Evolutionary conservation across 345 rosid species (phyloP), one percentile per base, ranked within the genome.

Genomic region (Populus pruinosa): DNA sequence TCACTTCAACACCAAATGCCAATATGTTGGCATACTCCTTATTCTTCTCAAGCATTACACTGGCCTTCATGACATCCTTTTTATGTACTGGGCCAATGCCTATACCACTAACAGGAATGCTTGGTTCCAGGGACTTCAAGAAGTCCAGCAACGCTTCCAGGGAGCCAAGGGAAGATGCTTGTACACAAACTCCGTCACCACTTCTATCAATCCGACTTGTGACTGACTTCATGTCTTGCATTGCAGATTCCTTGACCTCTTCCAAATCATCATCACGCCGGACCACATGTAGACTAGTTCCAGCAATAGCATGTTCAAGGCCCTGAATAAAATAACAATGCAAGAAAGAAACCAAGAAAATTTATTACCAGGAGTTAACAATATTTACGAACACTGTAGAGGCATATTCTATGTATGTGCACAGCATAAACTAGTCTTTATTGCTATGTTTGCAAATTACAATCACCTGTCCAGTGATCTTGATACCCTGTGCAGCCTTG

Each of bases 401-500:
- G 43, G 43, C 43, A 39, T 39, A 10, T 39, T 10, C 43, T 39
- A 39, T 39, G 43, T 8, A 39, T 39, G 10, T 39, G 43, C 43
- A 39, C 10, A 6, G 1, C 8, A 39, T 39, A 8, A 39, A 33
- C 10, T 39, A 39, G 20, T 55, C 39, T 36, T 14, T 4, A 64
- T 47, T 65, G 39, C 27, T 23, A 59, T 67, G 59, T 63, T 29
- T 21, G 36, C 23, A 33, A 68, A 71, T 59, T 69, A 76, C 36
- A 47, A 74, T 76, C 70, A 94, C 99, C 98, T 93, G 99, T 38
- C 91, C 98, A 56, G 92, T 79, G 53, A 95, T 92, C 86, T 95
- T 95, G 83, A 95, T 93, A 79, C 98, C 96, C 90, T 90, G 94
- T 62, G 97, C 98, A 76, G 99, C 99, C 87, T 90, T 95, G 75